Base-by-base conservation (phyloP, 768 basidiomycete species). In the Macrolepiota albuminosa region DNA sequence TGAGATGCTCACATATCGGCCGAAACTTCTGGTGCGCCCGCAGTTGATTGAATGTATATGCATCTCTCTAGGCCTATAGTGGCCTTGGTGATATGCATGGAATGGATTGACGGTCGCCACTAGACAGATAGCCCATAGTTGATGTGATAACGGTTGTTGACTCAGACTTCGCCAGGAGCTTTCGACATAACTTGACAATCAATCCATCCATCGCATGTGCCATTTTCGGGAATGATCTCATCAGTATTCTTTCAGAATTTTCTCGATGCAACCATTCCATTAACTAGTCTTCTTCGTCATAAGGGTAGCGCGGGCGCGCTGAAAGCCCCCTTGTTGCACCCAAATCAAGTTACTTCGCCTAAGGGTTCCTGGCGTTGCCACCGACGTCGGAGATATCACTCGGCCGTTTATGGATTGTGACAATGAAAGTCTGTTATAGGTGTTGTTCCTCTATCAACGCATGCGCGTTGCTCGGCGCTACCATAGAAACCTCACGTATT, bases 261-360 rank as follows among this genome's bases (percentile, higher is more conserved):
- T 52, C 24, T 18, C 10, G 6, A 36, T 53, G 37, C 9, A 13
- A 13, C 14, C 5, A 2, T 40, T 7, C 52, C 16, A 26, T 5
- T 7, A 18, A 24, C 21, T 13, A 16, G 4, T 37, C 24, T 39
- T 53, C 16, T 53, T 54, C 18, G 3, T 29, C 39, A 18, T 5
- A 40, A 40, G 62, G 59, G 62, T 63, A 60, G 18, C 55, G 57
- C 58, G 58, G 62, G 47, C 51, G 47, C 50, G 50, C 51, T 31
- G 34, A 59, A 1, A 43, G 31, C 62, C 48, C 48, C 51, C 62
- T 50, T 54, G 59, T 58, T 57, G 34, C 16, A 34, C 14, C 11
- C 4, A 31, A 36, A 36, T 33, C 26, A 47, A 33, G 13, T 8
- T n/a, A n/a, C 33, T 55, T 3, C n/a, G 42, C 47, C 9, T 10